Percentiles rank a stretch among this genome's conserved stretches.
These are phyloP conservation scores for Canna indica DNA, from an alignment of 176 grass and related monocot species.

Conservation along the genomic window DNA sequence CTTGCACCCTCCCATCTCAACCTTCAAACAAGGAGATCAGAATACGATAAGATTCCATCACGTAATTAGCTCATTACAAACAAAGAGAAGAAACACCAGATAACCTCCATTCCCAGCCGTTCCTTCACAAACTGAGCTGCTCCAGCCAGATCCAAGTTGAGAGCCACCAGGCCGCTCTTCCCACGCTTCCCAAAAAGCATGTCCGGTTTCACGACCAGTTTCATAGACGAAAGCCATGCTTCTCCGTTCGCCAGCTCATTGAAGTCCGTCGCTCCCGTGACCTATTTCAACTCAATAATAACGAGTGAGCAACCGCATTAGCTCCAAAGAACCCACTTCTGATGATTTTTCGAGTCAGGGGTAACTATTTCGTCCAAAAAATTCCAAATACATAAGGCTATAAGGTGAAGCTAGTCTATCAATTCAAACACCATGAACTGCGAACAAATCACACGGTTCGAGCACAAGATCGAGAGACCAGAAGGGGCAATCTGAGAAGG, in stretches of 20 bases:
- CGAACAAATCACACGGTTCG: neutral
- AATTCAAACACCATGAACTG: no score
- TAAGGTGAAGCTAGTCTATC: no score
- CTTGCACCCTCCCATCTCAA: slow-evolving; percentile 47
- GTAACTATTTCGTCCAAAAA: no score
- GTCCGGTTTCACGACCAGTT: slow-evolving; percentile 44
- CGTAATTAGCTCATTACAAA: neutral
- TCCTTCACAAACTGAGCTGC: slow-evolving; percentile 36
- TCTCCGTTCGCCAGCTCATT: slow-evolving; percentile 32
- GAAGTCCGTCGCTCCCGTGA: slow-evolving; percentile 35
- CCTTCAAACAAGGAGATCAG: slow-evolving; percentile 4
- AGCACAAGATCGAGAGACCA: neutral
- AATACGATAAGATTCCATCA: neutral
- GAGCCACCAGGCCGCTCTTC: slow-evolving; percentile 37
- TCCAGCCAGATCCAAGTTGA: slow-evolving; percentile 35
- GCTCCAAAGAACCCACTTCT: no score
- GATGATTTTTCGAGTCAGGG: no score
- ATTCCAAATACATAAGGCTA: no score
- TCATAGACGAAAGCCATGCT: slow-evolving; percentile 33
- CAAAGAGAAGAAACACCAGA: neutral
- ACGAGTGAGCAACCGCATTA: neutral
- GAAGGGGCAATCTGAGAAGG: no score
- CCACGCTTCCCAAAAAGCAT: slow-evolving; percentile 47
- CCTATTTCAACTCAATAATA: slow-evolving; percentile 25
- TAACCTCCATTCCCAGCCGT: slow-evolving; percentile 32